These are phyloP conservation scores for Gaultheria prostrata DNA, from an alignment of 148 eudicot genomes.

Conservation along the genomic window DNA sequence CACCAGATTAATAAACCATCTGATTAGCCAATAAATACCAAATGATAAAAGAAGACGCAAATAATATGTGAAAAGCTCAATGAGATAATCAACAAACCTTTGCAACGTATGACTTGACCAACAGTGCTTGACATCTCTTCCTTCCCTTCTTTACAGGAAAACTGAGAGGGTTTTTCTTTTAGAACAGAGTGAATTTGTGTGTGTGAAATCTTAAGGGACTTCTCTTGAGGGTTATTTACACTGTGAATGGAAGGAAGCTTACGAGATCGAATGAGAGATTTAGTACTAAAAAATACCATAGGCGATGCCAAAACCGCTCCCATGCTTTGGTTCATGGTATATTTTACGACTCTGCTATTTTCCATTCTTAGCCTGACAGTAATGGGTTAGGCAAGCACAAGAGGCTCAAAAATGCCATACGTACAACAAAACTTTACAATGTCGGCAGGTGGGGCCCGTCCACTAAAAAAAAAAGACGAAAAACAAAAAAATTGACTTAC, in stretches of 20 bases:
- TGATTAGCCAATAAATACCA: not conserved
- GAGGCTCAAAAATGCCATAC: too few relatives aligned
- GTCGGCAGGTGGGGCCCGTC: too few relatives aligned
- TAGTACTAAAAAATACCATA: too few relatives aligned
- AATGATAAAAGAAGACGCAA: not conserved
- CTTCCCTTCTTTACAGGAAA: not conserved
- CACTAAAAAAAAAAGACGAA: too few relatives aligned
- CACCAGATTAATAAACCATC: not conserved
- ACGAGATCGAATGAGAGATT: not conserved
- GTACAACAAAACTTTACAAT: too few relatives aligned
- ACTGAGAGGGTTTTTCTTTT: not conserved
- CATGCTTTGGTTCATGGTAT: too few relatives aligned
- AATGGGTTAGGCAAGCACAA: too few relatives aligned
- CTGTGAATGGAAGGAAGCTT: not conserved
- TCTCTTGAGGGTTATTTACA: not conserved
- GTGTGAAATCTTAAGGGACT: not conserved
- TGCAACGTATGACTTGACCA: slow-evolving; percentile 28
- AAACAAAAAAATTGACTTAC: too few relatives aligned
- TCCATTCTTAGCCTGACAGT: too few relatives aligned
- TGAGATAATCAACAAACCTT: slow-evolving; percentile 7
- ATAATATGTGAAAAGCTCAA: not conserved
- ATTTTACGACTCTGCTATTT: too few relatives aligned
- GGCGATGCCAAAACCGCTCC: too few relatives aligned
- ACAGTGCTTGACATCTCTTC: slow-evolving; percentile 22
- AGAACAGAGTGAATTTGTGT: not conserved